phyloP scores from a whole-genome alignment of 306 rosid species.

The Prosopis cineraria region DNA sequence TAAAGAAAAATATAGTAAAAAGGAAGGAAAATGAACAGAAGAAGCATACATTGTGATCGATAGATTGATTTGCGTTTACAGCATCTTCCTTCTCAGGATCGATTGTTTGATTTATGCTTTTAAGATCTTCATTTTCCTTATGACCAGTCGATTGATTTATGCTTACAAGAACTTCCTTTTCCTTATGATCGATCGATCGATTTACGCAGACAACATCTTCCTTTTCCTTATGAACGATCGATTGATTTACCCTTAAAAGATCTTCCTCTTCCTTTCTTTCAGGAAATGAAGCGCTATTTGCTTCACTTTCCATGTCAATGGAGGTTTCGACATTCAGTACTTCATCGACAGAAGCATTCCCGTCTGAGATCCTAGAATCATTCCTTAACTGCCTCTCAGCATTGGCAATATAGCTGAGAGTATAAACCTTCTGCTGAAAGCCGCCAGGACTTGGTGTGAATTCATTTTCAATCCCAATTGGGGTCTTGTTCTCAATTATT shows the following conservation, averaged over 20 bases:
- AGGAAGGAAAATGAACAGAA: background rate
- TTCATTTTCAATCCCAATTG: conserved; percentile 57
- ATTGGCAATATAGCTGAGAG: conserved; percentile 47
- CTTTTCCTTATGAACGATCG: conserved; percentile 44
- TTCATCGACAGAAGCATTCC: conserved; percentile 40
- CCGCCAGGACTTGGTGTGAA: conserved; percentile 69
- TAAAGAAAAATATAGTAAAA: background rate
- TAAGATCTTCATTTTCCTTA: conserved; percentile 34
- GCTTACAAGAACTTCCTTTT: conserved; percentile 22
- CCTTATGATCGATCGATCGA: conserved; percentile 51
- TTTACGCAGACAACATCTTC: conserved; percentile 35
- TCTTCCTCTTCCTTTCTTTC: conserved; percentile 39
- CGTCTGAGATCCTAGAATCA: conserved; percentile 45
- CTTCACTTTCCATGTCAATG: conserved; percentile 38
- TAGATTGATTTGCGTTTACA: conserved; percentile 35
- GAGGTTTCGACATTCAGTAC: conserved; percentile 41
- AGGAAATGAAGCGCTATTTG: conserved; percentile 33
- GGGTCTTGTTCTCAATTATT: conserved; percentile 56
- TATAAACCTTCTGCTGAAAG: conserved; percentile 49
- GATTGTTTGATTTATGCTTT: background rate
- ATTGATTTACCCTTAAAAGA: conserved; percentile 35
- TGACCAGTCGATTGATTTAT: conserved; percentile 42
- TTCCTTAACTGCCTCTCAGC: conserved; percentile 38
- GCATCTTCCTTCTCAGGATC: conserved; percentile 14
- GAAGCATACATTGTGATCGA: conserved; percentile 56